Percentiles rank a stretch among this genome's conserved stretches.
Conservation (phyloP, 208 protist species). For the Willaertia magna region DNA sequence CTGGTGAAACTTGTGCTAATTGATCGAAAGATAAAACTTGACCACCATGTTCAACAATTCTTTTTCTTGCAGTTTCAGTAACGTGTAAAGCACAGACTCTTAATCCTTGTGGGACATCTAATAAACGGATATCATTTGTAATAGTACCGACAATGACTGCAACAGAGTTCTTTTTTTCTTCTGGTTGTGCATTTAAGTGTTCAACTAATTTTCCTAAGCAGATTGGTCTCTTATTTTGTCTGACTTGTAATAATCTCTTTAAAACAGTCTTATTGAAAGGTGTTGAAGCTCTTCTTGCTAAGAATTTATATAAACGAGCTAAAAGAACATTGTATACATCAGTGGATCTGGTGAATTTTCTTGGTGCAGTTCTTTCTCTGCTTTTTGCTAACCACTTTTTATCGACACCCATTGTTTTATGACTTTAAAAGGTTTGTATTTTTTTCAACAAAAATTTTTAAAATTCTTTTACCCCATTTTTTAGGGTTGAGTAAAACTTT, state of each 20-base stretch:
- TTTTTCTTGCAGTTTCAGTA: constrained; percentile 90
- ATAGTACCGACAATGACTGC: constrained; percentile 95
- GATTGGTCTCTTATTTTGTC: constrained; percentile 87
- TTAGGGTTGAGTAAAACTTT: no score
- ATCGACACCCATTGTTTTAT: neutral
- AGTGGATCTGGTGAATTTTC: constrained; percentile 18
- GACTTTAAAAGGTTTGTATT: neutral
- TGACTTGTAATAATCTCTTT: constrained; percentile 57
- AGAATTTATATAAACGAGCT: constrained; percentile 98
- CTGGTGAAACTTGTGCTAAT: constrained; percentile 87
- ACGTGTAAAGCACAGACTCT: constrained; percentile 95
- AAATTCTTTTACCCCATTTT: no score
- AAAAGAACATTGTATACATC: constrained; percentile 95
- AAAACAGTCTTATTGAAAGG: constrained; percentile 97
- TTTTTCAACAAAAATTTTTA: neutral
- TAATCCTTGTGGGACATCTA: constrained; percentile 74
- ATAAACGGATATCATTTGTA: constrained; percentile 94
- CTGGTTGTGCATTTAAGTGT: neutral
- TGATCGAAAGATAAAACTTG: constrained; percentile 98
- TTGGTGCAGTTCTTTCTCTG: neutral
- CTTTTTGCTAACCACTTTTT: neutral
- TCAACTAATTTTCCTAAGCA: constrained; percentile 24
- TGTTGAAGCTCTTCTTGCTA: constrained; percentile 90
- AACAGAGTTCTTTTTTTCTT: constrained; percentile 64
- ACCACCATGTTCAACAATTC: constrained; percentile 94